phyloP scores from a whole-genome alignment of 352 stramenopile genomes.

The Pythium brachiatum region DNA sequence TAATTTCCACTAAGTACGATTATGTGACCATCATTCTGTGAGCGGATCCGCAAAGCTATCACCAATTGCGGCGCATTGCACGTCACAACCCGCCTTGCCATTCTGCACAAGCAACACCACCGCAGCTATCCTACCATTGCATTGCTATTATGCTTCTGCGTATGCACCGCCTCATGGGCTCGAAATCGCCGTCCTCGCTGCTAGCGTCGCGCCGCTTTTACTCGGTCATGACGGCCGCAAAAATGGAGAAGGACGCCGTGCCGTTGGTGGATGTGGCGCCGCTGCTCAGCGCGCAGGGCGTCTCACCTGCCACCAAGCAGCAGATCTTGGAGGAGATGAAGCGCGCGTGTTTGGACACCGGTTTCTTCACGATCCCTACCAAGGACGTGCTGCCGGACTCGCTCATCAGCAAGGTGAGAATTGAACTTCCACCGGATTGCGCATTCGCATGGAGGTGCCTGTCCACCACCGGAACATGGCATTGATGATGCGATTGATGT shows the following conservation, averaged over 20 bases:
- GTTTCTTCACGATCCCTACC: slow-evolving; percentile 81
- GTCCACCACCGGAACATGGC: background rate
- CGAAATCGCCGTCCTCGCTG: slow-evolving; percentile 5
- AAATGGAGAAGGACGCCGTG: slow-evolving; percentile 46
- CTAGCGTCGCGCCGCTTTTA: slow-evolving; percentile 18
- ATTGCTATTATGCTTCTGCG: slow-evolving; percentile 12
- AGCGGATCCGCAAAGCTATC: background rate
- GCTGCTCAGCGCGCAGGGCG: slow-evolving; percentile 30
- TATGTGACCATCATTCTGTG: background rate
- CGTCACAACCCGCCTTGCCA: background rate
- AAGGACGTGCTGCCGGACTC: slow-evolving; percentile 46
- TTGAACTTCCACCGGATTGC: background rate
- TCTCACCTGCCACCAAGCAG: slow-evolving; percentile 30
- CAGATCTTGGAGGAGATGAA: slow-evolving; percentile 58
- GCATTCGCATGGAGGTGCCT: background rate
- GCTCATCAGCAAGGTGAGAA: slow-evolving; percentile 47
- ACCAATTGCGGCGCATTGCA: slow-evolving; percentile 1
- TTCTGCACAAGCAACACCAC: too few species aligned
- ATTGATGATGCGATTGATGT: background rate
- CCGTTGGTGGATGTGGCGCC: slow-evolving; percentile 70
- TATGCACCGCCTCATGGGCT: slow-evolving; percentile 15
- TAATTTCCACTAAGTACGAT: background rate
- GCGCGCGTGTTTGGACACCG: slow-evolving; percentile 48
- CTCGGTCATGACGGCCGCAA: slow-evolving; percentile 48
- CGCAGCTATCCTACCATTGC: too few species aligned